Conservation (phyloP, 2,329 filamentous ascomycete genomes). For the Falciphora oryzae region DNA sequence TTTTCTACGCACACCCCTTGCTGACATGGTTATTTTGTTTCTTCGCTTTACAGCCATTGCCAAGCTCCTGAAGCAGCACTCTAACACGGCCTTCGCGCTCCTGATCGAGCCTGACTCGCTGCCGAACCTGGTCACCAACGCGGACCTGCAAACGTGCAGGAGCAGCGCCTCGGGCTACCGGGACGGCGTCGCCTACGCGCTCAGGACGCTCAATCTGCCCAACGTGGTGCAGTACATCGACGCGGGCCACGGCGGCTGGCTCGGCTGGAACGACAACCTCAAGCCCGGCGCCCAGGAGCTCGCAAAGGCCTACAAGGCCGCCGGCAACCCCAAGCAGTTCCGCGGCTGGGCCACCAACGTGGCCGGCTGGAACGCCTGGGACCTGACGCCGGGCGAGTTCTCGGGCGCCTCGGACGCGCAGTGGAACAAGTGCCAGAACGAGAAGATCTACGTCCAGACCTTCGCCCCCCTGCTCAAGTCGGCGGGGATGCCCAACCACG, state of each 20-base stretch:
- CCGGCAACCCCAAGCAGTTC: conserved; percentile 31
- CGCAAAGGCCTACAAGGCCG: conserved; percentile 31
- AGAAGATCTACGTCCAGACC: conserved; percentile 35
- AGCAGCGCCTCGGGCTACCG: conserved; percentile 48
- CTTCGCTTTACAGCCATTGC: conserved; percentile 35
- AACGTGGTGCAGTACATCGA: conserved; percentile 62
- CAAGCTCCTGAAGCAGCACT: conserved; percentile 44
- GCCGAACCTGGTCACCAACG: conserved; percentile 58
- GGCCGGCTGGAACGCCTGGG: conserved; percentile 35
- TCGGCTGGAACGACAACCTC: conserved; percentile 56
- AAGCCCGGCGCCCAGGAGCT: conserved; percentile 32
- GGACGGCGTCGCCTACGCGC: conserved; percentile 49
- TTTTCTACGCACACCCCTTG: background rate
- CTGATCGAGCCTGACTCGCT: conserved; percentile 56
- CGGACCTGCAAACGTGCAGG: conserved; percentile 46
- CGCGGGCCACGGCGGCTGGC: conserved; percentile 58
- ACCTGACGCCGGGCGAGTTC: conserved; percentile 32
- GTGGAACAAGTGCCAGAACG: conserved; percentile 36
- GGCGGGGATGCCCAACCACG: conserved; percentile 36
- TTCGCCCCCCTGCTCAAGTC: conserved; percentile 31
- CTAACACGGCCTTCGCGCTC: conserved; percentile 39
- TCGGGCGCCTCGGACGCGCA: conserved; percentile 34
- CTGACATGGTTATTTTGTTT: no score
- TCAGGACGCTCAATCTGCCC: conserved; percentile 49
- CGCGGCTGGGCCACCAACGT: conserved; percentile 34